Evolutionary conservation across 2,329 filamentous ascomycete genomes (phyloP).

Genomic region (Colletotrichum sp.): DNA sequence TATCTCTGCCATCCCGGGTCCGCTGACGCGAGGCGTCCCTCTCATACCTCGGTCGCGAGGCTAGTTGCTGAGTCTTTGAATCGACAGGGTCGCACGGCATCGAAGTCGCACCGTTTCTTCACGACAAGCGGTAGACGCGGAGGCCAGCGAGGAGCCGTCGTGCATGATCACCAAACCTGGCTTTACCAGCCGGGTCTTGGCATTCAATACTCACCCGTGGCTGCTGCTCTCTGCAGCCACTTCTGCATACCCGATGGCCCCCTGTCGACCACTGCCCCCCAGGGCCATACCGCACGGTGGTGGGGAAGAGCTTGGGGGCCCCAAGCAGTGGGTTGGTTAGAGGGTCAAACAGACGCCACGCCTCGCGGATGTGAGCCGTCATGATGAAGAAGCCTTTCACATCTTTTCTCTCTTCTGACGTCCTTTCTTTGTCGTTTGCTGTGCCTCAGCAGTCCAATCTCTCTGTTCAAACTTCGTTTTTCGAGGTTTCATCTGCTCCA

Average conservation of each 20-base stretch:
- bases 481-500: constrained; percentile 19
- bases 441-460: background rate
- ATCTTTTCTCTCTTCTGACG: background rate
- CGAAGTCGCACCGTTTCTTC: background rate
- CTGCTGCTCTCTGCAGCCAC: background rate
- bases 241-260: background rate
- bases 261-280: background rate
- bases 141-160: background rate
- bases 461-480: constrained; percentile 6
- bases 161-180: background rate
- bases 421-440: constrained; percentile 10
- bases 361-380: background rate
- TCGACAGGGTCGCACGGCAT: background rate
- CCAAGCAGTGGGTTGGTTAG: background rate
- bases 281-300: constrained; percentile 7
- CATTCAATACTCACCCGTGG: background rate
- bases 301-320: background rate
- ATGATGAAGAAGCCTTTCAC: background rate
- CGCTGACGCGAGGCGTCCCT: background rate
- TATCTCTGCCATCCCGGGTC: background rate
- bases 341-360: constrained; percentile 7
- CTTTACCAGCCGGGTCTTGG: constrained; percentile 9
- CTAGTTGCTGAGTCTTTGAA: background rate
- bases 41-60: background rate
- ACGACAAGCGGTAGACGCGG: background rate